Conservation (phyloP, 2,329 filamentous ascomycete genomes). For the Trichophyton simii region DNA sequence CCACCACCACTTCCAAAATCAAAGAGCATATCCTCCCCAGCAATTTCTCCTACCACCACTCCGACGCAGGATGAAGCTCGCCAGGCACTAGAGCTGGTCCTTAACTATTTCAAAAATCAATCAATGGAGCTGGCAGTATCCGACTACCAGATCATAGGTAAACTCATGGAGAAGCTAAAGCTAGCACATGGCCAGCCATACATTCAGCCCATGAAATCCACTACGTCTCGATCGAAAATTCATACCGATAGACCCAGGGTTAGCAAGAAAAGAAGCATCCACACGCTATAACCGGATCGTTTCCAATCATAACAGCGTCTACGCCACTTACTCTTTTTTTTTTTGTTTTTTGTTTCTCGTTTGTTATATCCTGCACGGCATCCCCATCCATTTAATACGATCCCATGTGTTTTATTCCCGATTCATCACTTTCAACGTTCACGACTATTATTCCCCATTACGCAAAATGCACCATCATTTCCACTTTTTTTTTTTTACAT, state of each 20-base stretch:
- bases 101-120: slow-evolving; percentile 67
- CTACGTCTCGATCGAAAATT: slow-evolving; percentile 33
- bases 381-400: slow-evolving; percentile 1
- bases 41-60: slow-evolving; percentile 46
- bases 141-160: slow-evolving; percentile 65
- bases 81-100: slow-evolving; percentile 65
- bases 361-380: slow-evolving; percentile 4
- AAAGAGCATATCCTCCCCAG: slow-evolving; percentile 32
- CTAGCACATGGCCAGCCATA: slow-evolving; percentile 42
- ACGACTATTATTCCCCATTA: background rate
- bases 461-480: background rate
- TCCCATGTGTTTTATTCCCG: background rate
- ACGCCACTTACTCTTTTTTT: background rate
- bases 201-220: slow-evolving; percentile 23
- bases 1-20: slow-evolving; percentile 28
- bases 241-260: slow-evolving; percentile 30
- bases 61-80: slow-evolving; percentile 78
- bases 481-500: background rate
- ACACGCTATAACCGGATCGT: slow-evolving; percentile 21
- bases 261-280: slow-evolving; percentile 37
- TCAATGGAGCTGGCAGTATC: slow-evolving; percentile 59
- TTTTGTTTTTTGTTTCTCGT: background rate
- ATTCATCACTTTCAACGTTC: background rate
- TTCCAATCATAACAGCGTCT: background rate
- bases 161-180: slow-evolving; percentile 74